Evolutionary conservation across 495 filamentous ascomycete genomes (phyloP).

Genomic region (Xylaria intraflava): DNA sequence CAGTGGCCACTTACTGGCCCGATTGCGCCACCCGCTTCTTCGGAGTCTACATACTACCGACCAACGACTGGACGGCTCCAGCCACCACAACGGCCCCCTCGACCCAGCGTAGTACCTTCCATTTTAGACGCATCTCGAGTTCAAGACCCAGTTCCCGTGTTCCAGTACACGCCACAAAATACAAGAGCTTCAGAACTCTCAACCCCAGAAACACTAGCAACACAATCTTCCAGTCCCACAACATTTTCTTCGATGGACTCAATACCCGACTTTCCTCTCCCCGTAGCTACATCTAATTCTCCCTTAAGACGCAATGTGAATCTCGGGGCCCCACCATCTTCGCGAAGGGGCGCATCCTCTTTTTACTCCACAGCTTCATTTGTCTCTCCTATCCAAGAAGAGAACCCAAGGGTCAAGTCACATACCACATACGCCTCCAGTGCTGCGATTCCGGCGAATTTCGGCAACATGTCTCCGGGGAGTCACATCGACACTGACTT

Average conservation of each 20-base stretch:
- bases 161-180: constrained; percentile 44
- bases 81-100: constrained; percentile 61
- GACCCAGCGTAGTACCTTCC: constrained; percentile 53
- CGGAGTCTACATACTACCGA: constrained; percentile 37
- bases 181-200: constrained; percentile 21
- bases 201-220: constrained; percentile 36
- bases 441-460: constrained; percentile 67
- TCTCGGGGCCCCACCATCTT: constrained; percentile 59
- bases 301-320: constrained; percentile 48
- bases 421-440: constrained; percentile 77
- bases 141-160: constrained; percentile 45
- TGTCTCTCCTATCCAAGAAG: constrained; percentile 86
- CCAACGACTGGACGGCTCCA: constrained; percentile 47
- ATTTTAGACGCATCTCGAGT: constrained; percentile 44
- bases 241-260: constrained; percentile 51
- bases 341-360: constrained; percentile 62
- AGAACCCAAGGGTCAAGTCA: constrained; percentile 53
- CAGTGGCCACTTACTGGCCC: constrained; percentile 51
- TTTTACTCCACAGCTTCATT: constrained; percentile 68
- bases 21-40: constrained; percentile 30
- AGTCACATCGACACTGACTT: constrained; percentile 40
- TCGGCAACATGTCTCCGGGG: constrained; percentile 44
- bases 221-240: constrained; percentile 41
- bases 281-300: constrained; percentile 32
- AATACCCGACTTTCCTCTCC: constrained; percentile 57